phyloP scores from a whole-genome alignment of 169 alveolate species.

The Gregarina niphandrodes region DNA sequence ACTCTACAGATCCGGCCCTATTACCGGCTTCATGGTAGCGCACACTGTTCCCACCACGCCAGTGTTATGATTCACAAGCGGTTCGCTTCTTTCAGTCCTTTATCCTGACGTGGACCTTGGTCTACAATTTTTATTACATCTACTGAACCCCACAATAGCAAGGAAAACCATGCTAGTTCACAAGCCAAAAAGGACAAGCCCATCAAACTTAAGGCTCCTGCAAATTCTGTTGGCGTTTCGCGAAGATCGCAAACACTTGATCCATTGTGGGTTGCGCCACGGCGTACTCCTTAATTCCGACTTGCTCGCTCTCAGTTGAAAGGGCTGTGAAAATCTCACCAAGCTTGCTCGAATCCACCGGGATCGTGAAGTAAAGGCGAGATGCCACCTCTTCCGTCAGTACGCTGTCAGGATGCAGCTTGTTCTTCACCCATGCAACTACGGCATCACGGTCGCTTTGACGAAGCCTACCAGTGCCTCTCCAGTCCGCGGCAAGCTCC shows the following conservation, averaged over 20 bases:
- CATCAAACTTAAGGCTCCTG: too few species aligned
- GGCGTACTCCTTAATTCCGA: slow-evolving; percentile 28
- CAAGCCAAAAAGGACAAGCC: too few species aligned
- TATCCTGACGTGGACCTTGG: too few species aligned
- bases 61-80: too few species aligned
- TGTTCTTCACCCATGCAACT: not conserved
- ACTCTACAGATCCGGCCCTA: too few species aligned
- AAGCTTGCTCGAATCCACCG: slow-evolving; percentile 1
- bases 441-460: not conserved
- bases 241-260: slow-evolving; percentile 40
- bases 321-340: slow-evolving; percentile 1
- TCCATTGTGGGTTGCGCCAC: slow-evolving; percentile 40
- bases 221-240: slow-evolving; percentile 9
- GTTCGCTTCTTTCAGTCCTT: too few species aligned
- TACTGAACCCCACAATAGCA: too few species aligned
- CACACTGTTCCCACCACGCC: too few species aligned
- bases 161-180: too few species aligned
- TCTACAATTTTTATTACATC: too few species aligned
- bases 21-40: too few species aligned
- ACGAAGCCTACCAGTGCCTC: not conserved
- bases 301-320: too few species aligned
- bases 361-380: not conserved
- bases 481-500: not conserved
- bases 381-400: not conserved
- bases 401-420: not conserved